phyloP scores from a whole-genome alignment of 768 basidiomycete genomes.

The Rhizopogon roseolus region DNA sequence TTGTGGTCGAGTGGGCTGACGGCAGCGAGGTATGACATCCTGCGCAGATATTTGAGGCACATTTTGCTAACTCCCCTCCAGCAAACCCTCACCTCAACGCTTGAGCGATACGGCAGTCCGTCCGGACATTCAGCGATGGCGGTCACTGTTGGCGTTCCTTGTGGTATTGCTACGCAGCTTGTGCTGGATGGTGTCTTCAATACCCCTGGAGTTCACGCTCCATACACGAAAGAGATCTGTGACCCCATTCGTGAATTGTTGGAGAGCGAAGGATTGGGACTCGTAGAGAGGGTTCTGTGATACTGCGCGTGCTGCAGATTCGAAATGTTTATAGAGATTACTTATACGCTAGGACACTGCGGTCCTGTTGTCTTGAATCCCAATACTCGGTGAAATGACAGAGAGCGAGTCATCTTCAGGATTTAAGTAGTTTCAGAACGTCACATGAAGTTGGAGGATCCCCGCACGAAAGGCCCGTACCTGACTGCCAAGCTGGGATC shows the following conservation, averaged over 20 bases:
- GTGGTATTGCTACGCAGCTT: slow-evolving; percentile 89
- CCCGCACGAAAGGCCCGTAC: too few species aligned
- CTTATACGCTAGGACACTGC: too few species aligned
- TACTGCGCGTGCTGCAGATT: background rate
- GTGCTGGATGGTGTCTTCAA: slow-evolving; percentile 83
- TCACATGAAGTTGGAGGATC: too few species aligned
- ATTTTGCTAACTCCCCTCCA: slow-evolving; percentile 21
- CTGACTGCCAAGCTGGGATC: too few species aligned
- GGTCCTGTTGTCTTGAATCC: too few species aligned
- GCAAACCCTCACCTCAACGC: slow-evolving; percentile 87
- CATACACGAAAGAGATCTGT: slow-evolving; percentile 84
- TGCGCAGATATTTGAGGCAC: background rate
- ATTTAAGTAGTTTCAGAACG: too few species aligned
- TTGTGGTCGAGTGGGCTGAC: slow-evolving; percentile 85
- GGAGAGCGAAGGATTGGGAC: slow-evolving; percentile 71
- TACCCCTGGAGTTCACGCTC: slow-evolving; percentile 76
- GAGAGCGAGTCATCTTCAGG: too few species aligned
- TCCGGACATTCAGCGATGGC: slow-evolving; percentile 89
- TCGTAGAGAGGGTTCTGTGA: slow-evolving; percentile 67
- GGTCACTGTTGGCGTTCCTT: slow-evolving; percentile 84
- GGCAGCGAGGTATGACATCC: slow-evolving; percentile 53
- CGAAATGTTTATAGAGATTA: background rate
- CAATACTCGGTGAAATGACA: too few species aligned
- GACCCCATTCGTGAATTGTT: slow-evolving; percentile 63
- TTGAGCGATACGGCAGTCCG: slow-evolving; percentile 83